A percentile compares a stretch with the other conserved stretches of the same genome.
These are phyloP conservation scores for Podila epigama DNA, from an alignment of 192 early-diverging fungal genomes.

Conservation along the genomic window DNA sequence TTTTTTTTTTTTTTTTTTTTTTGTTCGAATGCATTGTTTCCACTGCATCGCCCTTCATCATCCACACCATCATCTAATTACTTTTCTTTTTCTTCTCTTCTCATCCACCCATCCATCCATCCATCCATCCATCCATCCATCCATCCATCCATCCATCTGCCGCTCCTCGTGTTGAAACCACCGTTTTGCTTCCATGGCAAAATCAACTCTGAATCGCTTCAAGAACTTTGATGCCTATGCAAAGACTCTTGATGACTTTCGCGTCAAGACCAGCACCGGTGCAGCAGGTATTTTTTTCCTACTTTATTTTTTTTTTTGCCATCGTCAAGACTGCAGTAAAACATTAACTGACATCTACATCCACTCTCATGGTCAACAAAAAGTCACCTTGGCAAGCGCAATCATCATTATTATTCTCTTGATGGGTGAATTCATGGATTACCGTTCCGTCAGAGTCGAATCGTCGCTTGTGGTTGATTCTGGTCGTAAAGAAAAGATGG, in stretches of 20 bases:
- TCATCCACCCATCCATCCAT: neutral
- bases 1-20: neutral
- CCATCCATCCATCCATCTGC: neutral
- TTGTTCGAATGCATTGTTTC: no score
- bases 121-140: neutral
- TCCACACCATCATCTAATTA: neutral
- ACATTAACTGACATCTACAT: constrained; percentile 11
- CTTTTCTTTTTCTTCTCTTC: neutral
- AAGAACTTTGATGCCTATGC: constrained; percentile 89
- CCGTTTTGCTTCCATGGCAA: constrained; percentile 46
- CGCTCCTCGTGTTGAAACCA: neutral
- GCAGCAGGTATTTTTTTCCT: constrained; percentile 18
- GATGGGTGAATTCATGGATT: constrained; percentile 85
- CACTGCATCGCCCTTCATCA: neutral
- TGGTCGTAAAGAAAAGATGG: constrained; percentile 86
- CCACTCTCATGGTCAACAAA: neutral
- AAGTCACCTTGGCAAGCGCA: constrained; percentile 82
- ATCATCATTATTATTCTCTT: constrained; percentile 80
- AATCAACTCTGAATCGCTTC: constrained; percentile 60
- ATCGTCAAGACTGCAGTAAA: neutral
- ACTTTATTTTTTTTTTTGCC: neutral
- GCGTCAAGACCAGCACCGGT: constrained; percentile 49
- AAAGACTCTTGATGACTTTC: constrained; percentile 96
- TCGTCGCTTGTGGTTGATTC: constrained; percentile 86
- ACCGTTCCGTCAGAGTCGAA: constrained; percentile 67